Evolutionary conservation across 106 monocot species (phyloP).

Genomic region (Triglochin maritima): DNA sequence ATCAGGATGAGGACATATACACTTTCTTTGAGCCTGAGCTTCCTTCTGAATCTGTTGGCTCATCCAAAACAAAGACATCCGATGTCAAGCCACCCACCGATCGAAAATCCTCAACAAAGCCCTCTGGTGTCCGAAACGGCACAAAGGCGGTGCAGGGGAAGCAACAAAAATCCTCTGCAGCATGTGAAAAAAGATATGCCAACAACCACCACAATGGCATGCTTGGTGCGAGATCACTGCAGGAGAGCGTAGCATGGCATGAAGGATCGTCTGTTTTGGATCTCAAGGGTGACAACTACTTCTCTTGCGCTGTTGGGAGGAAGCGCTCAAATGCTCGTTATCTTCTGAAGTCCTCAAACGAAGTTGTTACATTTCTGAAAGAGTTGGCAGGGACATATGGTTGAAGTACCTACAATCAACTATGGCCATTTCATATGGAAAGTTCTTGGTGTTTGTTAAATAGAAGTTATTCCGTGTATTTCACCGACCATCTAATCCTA

Average conservation of each 20-base stretch:
- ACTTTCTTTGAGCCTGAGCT: constrained; percentile 94
- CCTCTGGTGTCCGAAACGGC: constrained; percentile 32
- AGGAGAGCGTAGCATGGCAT: constrained; percentile 58
- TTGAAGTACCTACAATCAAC: not conserved
- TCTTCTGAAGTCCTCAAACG: constrained; percentile 72
- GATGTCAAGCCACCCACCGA: constrained; percentile 46
- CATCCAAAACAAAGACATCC: constrained; percentile 39
- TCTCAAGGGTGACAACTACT: constrained; percentile 87
- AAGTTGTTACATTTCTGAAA: constrained; percentile 68
- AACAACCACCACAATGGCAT: constrained; percentile 17
- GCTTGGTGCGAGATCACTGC: constrained; percentile 26
- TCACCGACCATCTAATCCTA: too few relatives aligned
- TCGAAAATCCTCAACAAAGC: constrained; percentile 26
- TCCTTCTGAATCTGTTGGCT: constrained; percentile 49
- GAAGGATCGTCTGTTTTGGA: constrained; percentile 86
- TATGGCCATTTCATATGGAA: too few relatives aligned
- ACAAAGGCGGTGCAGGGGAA: constrained; percentile 30
- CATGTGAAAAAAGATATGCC: constrained; percentile 36
- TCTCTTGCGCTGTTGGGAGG: constrained; percentile 80
- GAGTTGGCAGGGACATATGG: constrained; percentile 39
- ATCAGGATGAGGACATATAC: constrained; percentile 91
- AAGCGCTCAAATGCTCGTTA: constrained; percentile 80
- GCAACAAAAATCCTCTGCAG: constrained; percentile 26
- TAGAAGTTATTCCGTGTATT: too few relatives aligned
- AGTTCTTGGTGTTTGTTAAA: too few relatives aligned